Conservation (phyloP, 495 filamentous ascomycete species). For the Trichoderma parareesei region DNA sequence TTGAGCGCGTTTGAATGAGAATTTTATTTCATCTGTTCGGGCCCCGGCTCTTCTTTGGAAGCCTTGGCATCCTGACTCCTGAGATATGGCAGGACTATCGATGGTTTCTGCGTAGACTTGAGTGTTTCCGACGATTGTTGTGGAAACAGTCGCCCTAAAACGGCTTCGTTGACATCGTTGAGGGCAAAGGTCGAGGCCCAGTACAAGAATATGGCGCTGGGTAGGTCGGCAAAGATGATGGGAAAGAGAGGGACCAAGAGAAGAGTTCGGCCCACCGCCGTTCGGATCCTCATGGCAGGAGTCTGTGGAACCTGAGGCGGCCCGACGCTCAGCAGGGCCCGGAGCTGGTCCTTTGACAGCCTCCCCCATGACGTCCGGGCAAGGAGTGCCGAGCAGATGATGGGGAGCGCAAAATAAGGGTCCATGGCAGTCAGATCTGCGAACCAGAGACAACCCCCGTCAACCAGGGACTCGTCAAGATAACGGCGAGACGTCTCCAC, state of each 20-base stretch:
- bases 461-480: conserved; percentile 49
- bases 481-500: background rate
- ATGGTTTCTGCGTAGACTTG: background rate
- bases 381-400: conserved; percentile 40
- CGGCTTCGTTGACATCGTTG: conserved; percentile 4
- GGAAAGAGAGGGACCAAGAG: conserved; percentile 11
- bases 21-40: conserved; percentile 12
- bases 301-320: conserved; percentile 25
- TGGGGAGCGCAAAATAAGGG: conserved; percentile 57
- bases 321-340: conserved; percentile 10
- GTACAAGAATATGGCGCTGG: conserved; percentile 11
- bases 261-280: conserved; percentile 11
- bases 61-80: background rate
- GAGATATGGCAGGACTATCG: background rate
- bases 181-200: conserved; percentile 10
- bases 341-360: conserved; percentile 4
- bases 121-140: background rate
- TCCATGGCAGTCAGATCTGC: conserved; percentile 65
- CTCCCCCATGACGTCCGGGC: background rate
- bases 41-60: background rate
- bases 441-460: conserved; percentile 77
- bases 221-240: conserved; percentile 1
- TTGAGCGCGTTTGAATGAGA: conserved; percentile 5
- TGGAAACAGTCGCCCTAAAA: background rate
- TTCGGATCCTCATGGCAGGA: conserved; percentile 15